Percentiles rank a stretch among this genome's conserved stretches.
Conservation (phyloP, 208 protist genomes). For the Acanthamoeba triangularis region DNA sequence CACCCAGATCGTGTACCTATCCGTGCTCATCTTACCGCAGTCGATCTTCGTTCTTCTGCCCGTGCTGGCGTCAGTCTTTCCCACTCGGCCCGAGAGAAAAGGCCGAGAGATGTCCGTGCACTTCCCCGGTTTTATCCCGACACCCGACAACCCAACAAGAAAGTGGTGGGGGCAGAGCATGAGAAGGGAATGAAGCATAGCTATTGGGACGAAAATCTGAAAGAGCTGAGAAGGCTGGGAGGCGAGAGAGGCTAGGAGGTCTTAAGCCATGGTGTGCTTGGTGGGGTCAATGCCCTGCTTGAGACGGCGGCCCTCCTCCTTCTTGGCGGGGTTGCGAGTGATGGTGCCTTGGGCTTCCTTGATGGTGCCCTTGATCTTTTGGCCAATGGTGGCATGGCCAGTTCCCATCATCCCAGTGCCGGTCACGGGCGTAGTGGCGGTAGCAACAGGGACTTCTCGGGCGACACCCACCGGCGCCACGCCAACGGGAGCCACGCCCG, state of each 20-base stretch:
- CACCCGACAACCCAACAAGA: too few species aligned
- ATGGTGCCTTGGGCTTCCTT: neutral
- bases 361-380: conserved; percentile 39
- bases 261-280: conserved; percentile 51
- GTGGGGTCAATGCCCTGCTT: conserved; percentile 12
- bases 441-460: neutral
- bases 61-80: neutral
- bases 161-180: too few species aligned
- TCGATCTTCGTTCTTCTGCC: neutral
- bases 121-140: too few species aligned
- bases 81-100: too few species aligned
- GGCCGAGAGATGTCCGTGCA: too few species aligned
- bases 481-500: neutral
- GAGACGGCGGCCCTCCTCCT: conserved; percentile 19
- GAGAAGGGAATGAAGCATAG: too few species aligned
- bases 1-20: conserved; percentile 50
- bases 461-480: neutral
- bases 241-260: too few species aligned
- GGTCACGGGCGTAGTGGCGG: neutral
- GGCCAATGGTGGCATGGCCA: conserved; percentile 2
- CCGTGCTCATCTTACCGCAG: neutral
- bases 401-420: neutral
- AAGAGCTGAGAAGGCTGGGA: too few species aligned
- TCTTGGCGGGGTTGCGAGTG: conserved; percentile 33
- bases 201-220: too few species aligned